Percentiles rank a stretch among this genome's conserved stretches.
Conservation (phyloP, 2,329 filamentous ascomycete species). For the Ophiostoma triangulosporum region DNA sequence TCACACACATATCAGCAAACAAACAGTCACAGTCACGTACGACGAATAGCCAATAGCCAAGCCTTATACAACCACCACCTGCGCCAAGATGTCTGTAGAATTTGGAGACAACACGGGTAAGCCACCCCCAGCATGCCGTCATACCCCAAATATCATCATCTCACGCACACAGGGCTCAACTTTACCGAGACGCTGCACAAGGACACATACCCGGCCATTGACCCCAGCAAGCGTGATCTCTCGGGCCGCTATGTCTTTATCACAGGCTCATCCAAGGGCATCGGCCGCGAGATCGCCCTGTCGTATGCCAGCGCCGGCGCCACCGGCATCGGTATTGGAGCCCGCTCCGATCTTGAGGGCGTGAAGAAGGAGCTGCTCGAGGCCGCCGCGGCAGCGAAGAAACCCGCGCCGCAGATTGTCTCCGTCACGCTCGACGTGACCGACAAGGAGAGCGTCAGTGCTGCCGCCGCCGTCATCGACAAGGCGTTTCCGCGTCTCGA, state of each 20-base stretch:
- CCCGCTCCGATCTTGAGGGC: slow-evolving; percentile 32
- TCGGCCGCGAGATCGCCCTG: slow-evolving; percentile 19
- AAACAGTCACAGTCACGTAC: background rate
- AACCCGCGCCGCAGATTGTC: slow-evolving; percentile 18
- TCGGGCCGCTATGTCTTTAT: slow-evolving; percentile 17
- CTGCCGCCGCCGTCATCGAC: slow-evolving; percentile 21
- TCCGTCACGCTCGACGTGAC: slow-evolving; percentile 22
- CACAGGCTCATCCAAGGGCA: slow-evolving; percentile 18
- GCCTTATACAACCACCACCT: too few relatives aligned
- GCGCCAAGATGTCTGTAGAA: background rate
- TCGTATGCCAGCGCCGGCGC: slow-evolving; percentile 37
- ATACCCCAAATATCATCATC: background rate
- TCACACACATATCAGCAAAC: background rate
- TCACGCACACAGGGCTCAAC: background rate
- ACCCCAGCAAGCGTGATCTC: slow-evolving; percentile 13
- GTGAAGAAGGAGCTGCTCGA: slow-evolving; percentile 25
- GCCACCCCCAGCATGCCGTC: background rate
- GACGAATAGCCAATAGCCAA: background rate
- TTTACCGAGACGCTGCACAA: slow-evolving; percentile 14
- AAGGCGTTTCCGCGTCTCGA: slow-evolving; percentile 23
- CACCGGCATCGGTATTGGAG: slow-evolving; percentile 34
- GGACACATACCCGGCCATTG: slow-evolving; percentile 21
- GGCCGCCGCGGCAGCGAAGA: slow-evolving; percentile 19
- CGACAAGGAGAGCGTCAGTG: slow-evolving; percentile 21
- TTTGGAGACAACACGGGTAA: slow-evolving; percentile 3